A percentile compares a stretch with the other conserved stretches of the same genome.
These are phyloP conservation scores for Tephrocybe sp. DNA, from an alignment of 768 basidiomycete genomes.

Conservation along the genomic window DNA sequence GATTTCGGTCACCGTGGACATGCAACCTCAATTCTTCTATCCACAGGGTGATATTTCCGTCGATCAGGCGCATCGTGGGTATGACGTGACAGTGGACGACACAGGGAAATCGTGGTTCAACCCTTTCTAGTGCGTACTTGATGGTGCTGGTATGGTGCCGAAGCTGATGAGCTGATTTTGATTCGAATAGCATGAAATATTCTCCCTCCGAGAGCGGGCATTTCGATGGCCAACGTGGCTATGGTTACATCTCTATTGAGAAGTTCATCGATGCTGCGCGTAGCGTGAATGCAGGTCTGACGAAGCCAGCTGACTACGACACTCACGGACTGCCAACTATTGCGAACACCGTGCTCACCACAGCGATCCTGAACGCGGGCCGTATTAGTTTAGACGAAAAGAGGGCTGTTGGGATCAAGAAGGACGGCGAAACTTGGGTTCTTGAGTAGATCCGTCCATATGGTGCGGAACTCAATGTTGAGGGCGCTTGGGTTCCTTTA, in stretches of 20 bases:
- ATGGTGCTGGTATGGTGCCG: not conserved
- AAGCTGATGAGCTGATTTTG: constrained; percentile 9
- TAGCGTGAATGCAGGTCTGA: constrained; percentile 69
- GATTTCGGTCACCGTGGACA: not conserved
- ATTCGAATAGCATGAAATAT: constrained; percentile 79
- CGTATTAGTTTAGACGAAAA: constrained; percentile 90
- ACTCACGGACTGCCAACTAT: constrained; percentile 83
- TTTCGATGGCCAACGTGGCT: constrained; percentile 93
- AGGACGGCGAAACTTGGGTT: constrained; percentile 62
- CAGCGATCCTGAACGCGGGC: constrained; percentile 88
- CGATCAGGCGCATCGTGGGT: constrained; percentile 93
- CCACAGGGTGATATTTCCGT: constrained; percentile 85
- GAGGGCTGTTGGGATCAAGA: constrained; percentile 76
- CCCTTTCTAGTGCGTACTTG: constrained; percentile 77
- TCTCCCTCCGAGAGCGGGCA: constrained; percentile 88
- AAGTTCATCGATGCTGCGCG: constrained; percentile 87
- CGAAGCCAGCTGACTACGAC: constrained; percentile 75
- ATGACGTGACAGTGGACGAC: constrained; percentile 86
- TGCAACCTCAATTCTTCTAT: constrained; percentile 8
- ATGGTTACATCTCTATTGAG: constrained; percentile 90
- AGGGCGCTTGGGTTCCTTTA: not conserved
- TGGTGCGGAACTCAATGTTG: constrained; percentile 5
- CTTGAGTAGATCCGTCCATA: constrained; percentile 50
- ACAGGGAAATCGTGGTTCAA: constrained; percentile 85
- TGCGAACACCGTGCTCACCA: constrained; percentile 82